Evolutionary conservation across 106 monocot genomes (phyloP).

Genomic region (Narthecium ossifragum): DNA sequence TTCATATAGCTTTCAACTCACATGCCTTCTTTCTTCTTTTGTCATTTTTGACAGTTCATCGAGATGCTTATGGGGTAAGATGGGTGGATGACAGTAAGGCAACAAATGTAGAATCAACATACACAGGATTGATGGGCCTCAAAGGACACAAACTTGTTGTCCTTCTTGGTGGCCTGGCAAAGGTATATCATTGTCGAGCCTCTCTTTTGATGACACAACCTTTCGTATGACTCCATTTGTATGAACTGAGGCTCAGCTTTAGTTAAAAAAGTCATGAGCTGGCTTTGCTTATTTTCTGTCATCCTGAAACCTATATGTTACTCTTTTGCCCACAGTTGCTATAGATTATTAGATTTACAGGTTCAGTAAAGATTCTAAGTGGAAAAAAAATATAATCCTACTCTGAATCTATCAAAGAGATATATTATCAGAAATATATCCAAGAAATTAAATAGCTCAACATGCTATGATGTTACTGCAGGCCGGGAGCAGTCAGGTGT

Average conservation of each 20-base stretch:
- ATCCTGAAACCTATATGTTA: not conserved
- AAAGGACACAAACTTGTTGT: constrained; percentile 30
- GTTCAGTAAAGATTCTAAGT: no score
- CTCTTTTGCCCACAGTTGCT: no score
- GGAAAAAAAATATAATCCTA: no score
- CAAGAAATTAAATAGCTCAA: no score
- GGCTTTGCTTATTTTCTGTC: not conserved
- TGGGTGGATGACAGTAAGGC: constrained; percentile 61
- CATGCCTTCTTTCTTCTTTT: not conserved
- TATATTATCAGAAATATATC: no score
- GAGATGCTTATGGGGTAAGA: constrained; percentile 26
- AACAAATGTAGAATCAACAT: constrained; percentile 47
- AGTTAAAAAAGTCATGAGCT: no score
- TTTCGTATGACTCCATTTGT: no score
- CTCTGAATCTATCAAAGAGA: no score
- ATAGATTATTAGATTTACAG: no score
- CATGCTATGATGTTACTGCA: constrained; percentile 10
- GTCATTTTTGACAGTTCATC: constrained; percentile 20
- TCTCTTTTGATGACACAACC: not conserved
- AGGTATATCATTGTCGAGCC: constrained; percentile 17
- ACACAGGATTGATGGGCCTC: constrained; percentile 32
- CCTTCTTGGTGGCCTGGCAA: constrained; percentile 46
- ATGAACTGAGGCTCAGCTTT: no score
- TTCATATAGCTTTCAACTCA: no score
- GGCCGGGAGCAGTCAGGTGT: constrained; percentile 9